These are phyloP conservation scores for Brassica incana DNA, from an alignment of 345 rosid species.

Conservation along the genomic window DNA sequence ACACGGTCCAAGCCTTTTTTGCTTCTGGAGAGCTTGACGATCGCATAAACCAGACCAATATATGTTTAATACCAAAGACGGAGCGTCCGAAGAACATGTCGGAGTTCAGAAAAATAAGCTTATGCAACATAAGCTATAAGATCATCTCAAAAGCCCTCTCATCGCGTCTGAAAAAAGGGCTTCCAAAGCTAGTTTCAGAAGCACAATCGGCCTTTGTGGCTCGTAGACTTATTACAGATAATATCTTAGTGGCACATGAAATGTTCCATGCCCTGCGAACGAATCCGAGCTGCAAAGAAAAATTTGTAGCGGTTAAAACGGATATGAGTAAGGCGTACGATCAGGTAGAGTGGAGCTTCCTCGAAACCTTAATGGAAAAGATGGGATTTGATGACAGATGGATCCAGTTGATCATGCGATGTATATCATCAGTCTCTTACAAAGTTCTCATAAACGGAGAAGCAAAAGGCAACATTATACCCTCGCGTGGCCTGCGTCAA, in stretches of 20 bases:
- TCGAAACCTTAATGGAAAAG: no score
- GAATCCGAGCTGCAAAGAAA: no score
- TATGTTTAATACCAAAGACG: not conserved
- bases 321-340: no score
- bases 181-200: not conserved
- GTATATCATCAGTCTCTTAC: not conserved
- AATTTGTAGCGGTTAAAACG: no score
- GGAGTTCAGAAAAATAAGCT: not conserved
- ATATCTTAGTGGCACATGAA: no score
- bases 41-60: not conserved
- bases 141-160: not conserved
- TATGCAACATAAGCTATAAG: not conserved
- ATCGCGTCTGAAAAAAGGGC: no score
- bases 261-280: no score
- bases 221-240: not conserved
- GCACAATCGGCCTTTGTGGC: not conserved
- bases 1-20: not conserved
- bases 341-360: no score
- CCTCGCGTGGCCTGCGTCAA: not conserved
- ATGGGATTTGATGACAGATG: no score
- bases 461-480: not conserved
- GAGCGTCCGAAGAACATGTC: not conserved
- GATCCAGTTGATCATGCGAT: no score
- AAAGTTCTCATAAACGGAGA: not conserved
- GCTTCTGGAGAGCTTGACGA: not conserved